A percentile compares a stretch with the other conserved stretches of the same genome.
Evolutionary conservation across 768 basidiomycete genomes (phyloP).

Genomic region (Flagelloscypha sp.): DNA sequence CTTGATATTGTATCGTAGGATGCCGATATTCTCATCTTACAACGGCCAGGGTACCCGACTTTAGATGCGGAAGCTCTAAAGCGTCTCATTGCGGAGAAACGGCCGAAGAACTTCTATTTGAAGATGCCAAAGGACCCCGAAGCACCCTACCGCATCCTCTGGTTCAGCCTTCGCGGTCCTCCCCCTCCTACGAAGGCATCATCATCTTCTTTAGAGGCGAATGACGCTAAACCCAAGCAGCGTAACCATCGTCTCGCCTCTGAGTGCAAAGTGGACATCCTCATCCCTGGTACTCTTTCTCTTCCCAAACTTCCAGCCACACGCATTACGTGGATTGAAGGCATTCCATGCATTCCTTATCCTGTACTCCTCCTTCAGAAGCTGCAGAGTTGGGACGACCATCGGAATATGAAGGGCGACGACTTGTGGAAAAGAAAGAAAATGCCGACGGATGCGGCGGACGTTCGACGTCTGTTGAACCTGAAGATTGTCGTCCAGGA

Average conservation of each 20-base stretch:
- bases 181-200: too few relatives aligned
- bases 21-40: conserved; percentile 25
- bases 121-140: conserved; percentile 26
- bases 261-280: conserved; percentile 37
- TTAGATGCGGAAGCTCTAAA: conserved; percentile 26
- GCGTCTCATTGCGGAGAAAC: conserved; percentile 19
- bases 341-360: conserved; percentile 21
- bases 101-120: conserved; percentile 29
- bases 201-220: too few relatives aligned
- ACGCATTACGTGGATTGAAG: conserved; percentile 15
- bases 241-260: too few relatives aligned
- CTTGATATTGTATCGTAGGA: too few relatives aligned
- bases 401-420: conserved; percentile 22
- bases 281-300: conserved; percentile 31
- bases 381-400: conserved; percentile 34
- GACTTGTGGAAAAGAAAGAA: conserved; percentile 21
- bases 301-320: conserved; percentile 24
- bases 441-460: conserved; percentile 24
- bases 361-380: conserved; percentile 29
- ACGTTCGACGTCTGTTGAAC: conserved; percentile 21
- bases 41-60: conserved; percentile 7
- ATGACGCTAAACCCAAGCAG: too few relatives aligned
- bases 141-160: conserved; percentile 31
- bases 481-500: conserved; percentile 11
- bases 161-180: conserved; percentile 22